A percentile compares a stretch with the other conserved stretches of the same genome.
Evolutionary conservation across 2,329 filamentous ascomycete species (phyloP).

Genomic region (Alternaria sp.): DNA sequence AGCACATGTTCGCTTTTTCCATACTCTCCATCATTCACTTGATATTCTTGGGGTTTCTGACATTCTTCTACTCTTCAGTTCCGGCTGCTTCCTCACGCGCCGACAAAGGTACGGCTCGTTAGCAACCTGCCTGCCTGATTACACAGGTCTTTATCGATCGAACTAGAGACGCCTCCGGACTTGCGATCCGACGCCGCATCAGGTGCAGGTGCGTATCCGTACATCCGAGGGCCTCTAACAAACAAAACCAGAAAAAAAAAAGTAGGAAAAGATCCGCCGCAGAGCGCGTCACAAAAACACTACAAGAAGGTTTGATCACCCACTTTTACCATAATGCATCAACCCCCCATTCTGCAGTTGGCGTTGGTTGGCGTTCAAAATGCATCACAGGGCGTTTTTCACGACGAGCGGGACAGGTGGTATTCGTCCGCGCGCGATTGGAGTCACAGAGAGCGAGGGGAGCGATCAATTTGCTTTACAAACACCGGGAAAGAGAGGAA

Average conservation of each 20-base stretch:
- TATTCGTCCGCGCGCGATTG: background rate
- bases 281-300: constrained; percentile 7
- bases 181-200: constrained; percentile 9
- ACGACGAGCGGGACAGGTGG: background rate
- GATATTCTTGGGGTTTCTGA: constrained; percentile 29
- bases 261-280: constrained; percentile 28
- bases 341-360: background rate
- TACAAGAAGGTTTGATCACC: constrained; percentile 20
- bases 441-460: background rate
- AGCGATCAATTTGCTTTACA: constrained; percentile 3
- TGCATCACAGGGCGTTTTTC: constrained; percentile 15
- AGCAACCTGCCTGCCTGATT: constrained; percentile 16
- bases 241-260: constrained; percentile 34
- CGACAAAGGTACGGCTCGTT: constrained; percentile 16
- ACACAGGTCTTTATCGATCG: background rate
- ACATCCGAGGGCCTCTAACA: constrained; percentile 21
- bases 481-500: background rate
- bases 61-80: constrained; percentile 32
- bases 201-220: constrained; percentile 28
- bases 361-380: constrained; percentile 16
- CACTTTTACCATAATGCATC: constrained; percentile 7
- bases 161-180: constrained; percentile 5
- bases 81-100: constrained; percentile 22
- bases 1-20: constrained; percentile 35
- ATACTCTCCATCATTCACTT: constrained; percentile 15